Evolutionary conservation across 2,329 filamentous ascomycete species (phyloP).

Genomic region (Hymenoscyphus albidus): DNA sequence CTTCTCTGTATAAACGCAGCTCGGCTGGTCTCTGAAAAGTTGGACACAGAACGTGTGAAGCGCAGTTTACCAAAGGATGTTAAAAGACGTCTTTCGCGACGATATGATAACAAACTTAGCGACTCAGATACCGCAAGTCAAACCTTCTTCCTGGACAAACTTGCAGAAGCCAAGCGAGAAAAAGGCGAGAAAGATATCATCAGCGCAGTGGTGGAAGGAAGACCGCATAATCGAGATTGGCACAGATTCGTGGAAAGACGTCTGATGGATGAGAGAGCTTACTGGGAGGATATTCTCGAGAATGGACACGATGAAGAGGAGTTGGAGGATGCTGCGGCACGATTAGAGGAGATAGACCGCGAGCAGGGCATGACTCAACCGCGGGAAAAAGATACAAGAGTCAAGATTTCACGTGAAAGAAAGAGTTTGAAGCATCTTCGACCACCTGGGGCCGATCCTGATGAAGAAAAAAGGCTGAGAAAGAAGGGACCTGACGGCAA

Average conservation of each 20-base stretch:
- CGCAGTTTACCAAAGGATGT: neutral
- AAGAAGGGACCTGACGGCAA: neutral
- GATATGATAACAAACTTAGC: slow-evolving; percentile 27
- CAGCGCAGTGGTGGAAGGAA: slow-evolving; percentile 50
- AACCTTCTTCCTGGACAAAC: slow-evolving; percentile 57
- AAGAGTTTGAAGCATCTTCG: neutral
- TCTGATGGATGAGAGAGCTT: slow-evolving; percentile 21
- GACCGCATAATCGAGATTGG: slow-evolving; percentile 28
- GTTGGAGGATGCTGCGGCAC: neutral
- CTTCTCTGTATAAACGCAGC: slow-evolving; percentile 67
- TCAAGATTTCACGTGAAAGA: neutral
- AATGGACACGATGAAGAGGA: slow-evolving; percentile 6
- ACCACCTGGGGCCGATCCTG: neutral
- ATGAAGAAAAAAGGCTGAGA: neutral
- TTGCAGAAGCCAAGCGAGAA: slow-evolving; percentile 61
- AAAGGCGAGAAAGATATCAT: slow-evolving; percentile 64
- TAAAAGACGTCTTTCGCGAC: neutral
- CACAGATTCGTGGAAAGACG: slow-evolving; percentile 15
- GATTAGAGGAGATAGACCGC: slow-evolving; percentile 7
- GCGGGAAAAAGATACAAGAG: neutral
- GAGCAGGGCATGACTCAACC: slow-evolving; percentile 2
- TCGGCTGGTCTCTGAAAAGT: slow-evolving; percentile 65
- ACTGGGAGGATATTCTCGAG: slow-evolving; percentile 18
- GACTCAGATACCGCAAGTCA: slow-evolving; percentile 40
- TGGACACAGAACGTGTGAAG: slow-evolving; percentile 46